Conservation (phyloP, 2,329 filamentous ascomycete genomes). For the Colletotrichum higginsianum region DNA sequence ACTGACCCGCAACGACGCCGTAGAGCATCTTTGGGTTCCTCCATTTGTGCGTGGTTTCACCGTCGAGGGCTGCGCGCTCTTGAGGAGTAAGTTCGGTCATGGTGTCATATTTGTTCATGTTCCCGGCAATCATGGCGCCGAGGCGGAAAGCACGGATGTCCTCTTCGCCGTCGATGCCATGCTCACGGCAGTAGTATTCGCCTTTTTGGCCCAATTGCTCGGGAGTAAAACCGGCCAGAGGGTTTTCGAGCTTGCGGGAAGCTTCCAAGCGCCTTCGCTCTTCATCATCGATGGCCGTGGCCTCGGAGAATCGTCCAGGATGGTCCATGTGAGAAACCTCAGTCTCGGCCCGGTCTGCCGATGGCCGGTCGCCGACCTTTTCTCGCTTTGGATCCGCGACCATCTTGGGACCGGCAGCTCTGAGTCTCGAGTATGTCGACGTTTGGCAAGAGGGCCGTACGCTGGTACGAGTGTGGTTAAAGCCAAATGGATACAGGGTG, state of each 20-base stretch:
- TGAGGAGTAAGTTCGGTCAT: constrained; percentile 68
- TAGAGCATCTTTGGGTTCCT: constrained; percentile 76
- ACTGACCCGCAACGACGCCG: constrained; percentile 70
- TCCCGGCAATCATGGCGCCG: constrained; percentile 71
- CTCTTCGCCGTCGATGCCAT: constrained; percentile 68
- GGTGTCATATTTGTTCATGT: constrained; percentile 64
- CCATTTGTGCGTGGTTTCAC: constrained; percentile 78
- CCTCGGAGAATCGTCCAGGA: constrained; percentile 19
- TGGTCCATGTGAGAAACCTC: constrained; percentile 24
- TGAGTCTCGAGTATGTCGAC: neutral
- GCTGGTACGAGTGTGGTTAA: neutral
- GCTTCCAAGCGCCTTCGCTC: constrained; percentile 52
- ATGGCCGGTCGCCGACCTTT: constrained; percentile 14
- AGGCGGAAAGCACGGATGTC: constrained; percentile 72
- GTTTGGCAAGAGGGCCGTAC: neutral
- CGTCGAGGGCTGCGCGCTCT: constrained; percentile 70
- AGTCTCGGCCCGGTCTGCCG: constrained; percentile 14
- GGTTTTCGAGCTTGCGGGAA: constrained; percentile 57
- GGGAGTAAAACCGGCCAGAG: constrained; percentile 56
- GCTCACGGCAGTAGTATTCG: constrained; percentile 69
- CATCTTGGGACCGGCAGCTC: constrained; percentile 5
- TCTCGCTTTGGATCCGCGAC: constrained; percentile 21
- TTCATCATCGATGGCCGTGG: constrained; percentile 45
- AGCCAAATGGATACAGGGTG: neutral
- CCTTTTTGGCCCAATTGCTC: constrained; percentile 69